Base-by-base conservation (phyloP, 2,329 filamentous ascomycete genomes). In the Fusarium redolens region DNA sequence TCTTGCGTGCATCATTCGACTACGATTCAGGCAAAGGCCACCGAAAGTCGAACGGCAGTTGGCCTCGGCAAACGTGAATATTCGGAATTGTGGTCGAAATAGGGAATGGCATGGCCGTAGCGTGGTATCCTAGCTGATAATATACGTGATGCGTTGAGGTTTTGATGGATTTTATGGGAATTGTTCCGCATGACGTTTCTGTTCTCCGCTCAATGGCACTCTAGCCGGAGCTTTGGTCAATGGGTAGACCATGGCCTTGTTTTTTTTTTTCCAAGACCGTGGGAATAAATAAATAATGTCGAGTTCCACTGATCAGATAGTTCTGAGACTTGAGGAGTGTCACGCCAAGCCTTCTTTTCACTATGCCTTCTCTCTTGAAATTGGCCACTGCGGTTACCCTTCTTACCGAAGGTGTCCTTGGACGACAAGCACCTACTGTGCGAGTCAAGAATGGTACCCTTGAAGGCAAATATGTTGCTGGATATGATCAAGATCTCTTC, bases 381-480 rank as follows among this genome's bases (percentile, higher is more conserved):
- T 13, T 69, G 20, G 65, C 28, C 51, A 59, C 45, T n/a, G 51
- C 51, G 20, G 71, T 65, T 20, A 28, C 69, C 4, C 40, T 72
- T 7, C 48, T 73, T 17, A 50, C 40, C 3, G 38, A 72, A 11
- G 28, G 51, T 5, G 58, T 61, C 11, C 25, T 74, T 4, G 35
- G 48, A 5, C 57, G 41, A 47, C 41, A 68, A n/a, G 37, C 68
- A 12, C 75, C 75, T 17, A 55, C 66, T 5, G 75, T 71, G 11
- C 56, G 43, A 13, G 71, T 77, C 33, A 76, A 72, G 52, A 77
- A 77, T 8, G 75, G 75, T n/a, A 73, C 75, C 0, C 74, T 74
- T 11, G 44, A 75, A 14, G 75, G 75, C 9, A 68, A 63, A 50
- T 73, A 77, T 14, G 64, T 74, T n/a, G 28, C 63, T 18, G 63